Percentiles rank a stretch among this genome's conserved stretches.
phyloP scores from a whole-genome alignment of 2,329 filamentous ascomycete genomes.

The Coniochaeta sp. region DNA sequence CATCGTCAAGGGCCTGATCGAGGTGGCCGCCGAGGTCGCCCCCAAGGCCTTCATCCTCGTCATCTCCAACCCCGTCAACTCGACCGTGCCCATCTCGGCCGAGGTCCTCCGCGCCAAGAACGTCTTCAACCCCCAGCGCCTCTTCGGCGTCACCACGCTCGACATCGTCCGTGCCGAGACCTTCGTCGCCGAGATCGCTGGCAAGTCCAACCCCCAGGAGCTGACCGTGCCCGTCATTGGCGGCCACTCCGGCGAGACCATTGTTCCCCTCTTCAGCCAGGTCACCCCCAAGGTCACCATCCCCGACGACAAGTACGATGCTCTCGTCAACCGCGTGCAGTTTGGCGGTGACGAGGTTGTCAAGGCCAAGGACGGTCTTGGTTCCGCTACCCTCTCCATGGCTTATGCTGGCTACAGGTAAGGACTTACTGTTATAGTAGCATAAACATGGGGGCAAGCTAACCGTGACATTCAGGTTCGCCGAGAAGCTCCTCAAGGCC shows the following conservation, averaged over 20 bases:
- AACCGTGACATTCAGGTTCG: slow-evolving; percentile 55
- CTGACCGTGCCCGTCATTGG: slow-evolving; percentile 87
- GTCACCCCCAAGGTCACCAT: slow-evolving; percentile 73
- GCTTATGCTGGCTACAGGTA: slow-evolving; percentile 89
- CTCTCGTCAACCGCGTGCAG: slow-evolving; percentile 88
- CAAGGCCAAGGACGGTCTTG: slow-evolving; percentile 77
- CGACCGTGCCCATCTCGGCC: slow-evolving; percentile 92
- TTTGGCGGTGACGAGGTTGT: slow-evolving; percentile 95
- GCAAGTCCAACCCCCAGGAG: slow-evolving; percentile 75
- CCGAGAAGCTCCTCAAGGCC: slow-evolving; percentile 89
- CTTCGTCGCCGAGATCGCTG: slow-evolving; percentile 80
- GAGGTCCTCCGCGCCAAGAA: slow-evolving; percentile 91
- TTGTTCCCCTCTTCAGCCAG: slow-evolving; percentile 95
- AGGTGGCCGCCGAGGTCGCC: slow-evolving; percentile 77
- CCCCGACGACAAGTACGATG: slow-evolving; percentile 83
- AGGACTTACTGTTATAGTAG: slow-evolving; percentile 18
- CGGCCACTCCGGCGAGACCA: slow-evolving; percentile 96
- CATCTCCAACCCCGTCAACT: slow-evolving; percentile 99
- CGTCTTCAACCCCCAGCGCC: slow-evolving; percentile 90
- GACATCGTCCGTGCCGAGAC: slow-evolving; percentile 98
- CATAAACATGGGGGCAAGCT: neutral
- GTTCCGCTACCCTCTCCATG: slow-evolving; percentile 81
- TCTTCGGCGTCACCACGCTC: slow-evolving; percentile 97
- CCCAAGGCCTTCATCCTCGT: slow-evolving; percentile 93
- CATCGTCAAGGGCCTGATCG: slow-evolving; percentile 90